Percentiles rank a stretch among this genome's conserved stretches.
Evolutionary conservation across 75 land plant genomes (phyloP).

Genomic region (Ceratopteris richardii): DNA sequence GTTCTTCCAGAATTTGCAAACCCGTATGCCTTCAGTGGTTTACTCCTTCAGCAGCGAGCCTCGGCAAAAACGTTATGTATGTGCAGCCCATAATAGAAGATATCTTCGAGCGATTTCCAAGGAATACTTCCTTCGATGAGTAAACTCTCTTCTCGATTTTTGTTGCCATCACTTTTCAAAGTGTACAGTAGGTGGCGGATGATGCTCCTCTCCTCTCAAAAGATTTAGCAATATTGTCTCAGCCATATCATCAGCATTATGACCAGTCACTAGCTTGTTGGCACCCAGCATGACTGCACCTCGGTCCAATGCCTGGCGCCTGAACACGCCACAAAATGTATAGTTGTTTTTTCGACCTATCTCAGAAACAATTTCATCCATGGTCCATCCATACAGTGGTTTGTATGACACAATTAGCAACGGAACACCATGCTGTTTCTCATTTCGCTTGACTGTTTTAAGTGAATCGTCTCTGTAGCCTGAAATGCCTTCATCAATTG

Average conservation of each 20-base stretch:
- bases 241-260: conserved; percentile 99
- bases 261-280: conserved; percentile 88
- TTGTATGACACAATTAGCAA: conserved; percentile 92
- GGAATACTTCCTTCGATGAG: too few relatives aligned
- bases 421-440: conserved; percentile 94
- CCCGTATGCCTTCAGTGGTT: too few relatives aligned
- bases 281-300: conserved; percentile 87
- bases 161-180: too few relatives aligned
- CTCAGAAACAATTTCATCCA: conserved; percentile 95
- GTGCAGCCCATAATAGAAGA: too few relatives aligned
- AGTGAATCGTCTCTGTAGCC: conserved; percentile 98
- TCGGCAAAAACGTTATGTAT: too few relatives aligned
- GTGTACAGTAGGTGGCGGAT: too few relatives aligned
- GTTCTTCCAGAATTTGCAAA: too few relatives aligned
- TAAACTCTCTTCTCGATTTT: too few relatives aligned
- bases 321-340: conserved; percentile 98
- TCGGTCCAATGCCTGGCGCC: conserved; percentile 97
- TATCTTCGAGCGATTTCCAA: too few relatives aligned
- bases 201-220: conserved; percentile 94
- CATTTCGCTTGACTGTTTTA: conserved; percentile 97
- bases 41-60: too few relatives aligned
- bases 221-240: conserved; percentile 94
- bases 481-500: conserved; percentile 95
- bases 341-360: conserved; percentile 95
- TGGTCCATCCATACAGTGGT: conserved; percentile 92